Base-by-base conservation (phyloP, 352 stramenopile genomes). In the Chrysophaeum taylorii region DNA sequence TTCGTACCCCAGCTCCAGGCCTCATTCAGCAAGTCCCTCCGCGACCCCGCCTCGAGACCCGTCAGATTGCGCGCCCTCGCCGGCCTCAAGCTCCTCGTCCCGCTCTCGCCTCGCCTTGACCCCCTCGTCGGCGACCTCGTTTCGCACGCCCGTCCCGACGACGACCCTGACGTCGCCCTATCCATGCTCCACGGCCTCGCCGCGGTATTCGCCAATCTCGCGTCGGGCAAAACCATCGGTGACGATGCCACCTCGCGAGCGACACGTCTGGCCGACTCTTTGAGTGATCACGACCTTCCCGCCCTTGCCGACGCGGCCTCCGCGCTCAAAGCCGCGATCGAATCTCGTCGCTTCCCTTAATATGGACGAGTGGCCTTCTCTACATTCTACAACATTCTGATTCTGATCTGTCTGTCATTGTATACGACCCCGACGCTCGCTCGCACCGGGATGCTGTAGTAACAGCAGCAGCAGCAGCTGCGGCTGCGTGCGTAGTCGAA, bases 1-100 rank as follows among this genome's bases (percentile, higher is more conserved):
- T 99, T 99, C 79, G 82, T 99, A 67, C 95, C 96, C 29, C 96
- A 99, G 82, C 87, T 99, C 64, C 95, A 99, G 79, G 98, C 95
- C 1, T 98, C 94, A 1, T 99, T 99, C 75, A 90, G 98, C 52
- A 99, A 99, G 82, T 92, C 94, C 41, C 79, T 99, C n/a, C 96
- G 95, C 73, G 95, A 99, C 82, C 86, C 88, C n/a, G 31, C 4
- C 57, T 91, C 84, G 15, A 88, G 89, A 37, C 87, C 94, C 64
- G 94, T 98, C 23, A 86, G 93, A 42, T 73, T 84, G 23, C 86
- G 89, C 75, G 93, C 92, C 42, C 92, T 92, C 0, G 87, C 84
- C 35, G 93, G 92, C 42, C 84, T 98, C 35, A 89, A 84, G 33
- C 85, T 96, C 33, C 82, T 98, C 12, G 94, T 98, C 75, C 87